Base-by-base conservation (phyloP, 345 rosid genomes). In the Salix arbutifolia region DNA sequence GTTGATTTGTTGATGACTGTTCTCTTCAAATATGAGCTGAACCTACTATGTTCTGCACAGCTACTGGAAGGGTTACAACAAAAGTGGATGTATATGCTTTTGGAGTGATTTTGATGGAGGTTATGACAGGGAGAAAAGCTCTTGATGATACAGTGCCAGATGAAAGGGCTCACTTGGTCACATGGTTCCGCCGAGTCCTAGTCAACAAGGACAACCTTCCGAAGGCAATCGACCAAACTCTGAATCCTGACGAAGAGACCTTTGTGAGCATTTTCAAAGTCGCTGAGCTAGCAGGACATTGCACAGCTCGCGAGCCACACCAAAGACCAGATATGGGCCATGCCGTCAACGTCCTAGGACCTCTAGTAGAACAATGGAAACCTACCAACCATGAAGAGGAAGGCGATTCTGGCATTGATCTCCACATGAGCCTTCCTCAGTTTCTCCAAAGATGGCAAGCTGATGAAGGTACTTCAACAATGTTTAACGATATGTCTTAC, bases 241-340 rank as follows among this genome's bases (percentile, higher is more conserved):
- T 94, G 53, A 77, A 89, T 48, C 82, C 84, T 0, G 90, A 91
- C 2, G 92, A 89, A 65, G 96, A 91, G 79, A 87, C 94, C 58
- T n/a, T 89, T 56, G 90, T 74, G 48, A 90, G 89, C 80, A 87
- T 94, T 37, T 75, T 67, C 79, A 87, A 82, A 72, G 97, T 90
- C 25, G 94, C 91, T 14, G 93, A 94, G 83, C 87, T 94, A 25
- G 97, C 98, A 13, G 97, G 94, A 37, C 95, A 94, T 46, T 94
- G 97, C 89, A 94, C 98, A 31, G 91, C 91, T 3, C 85, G 91
- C 0, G 97, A 94, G 74, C 97, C 97, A 3, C 68, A 81, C 68
- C 98, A 88, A 69, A 86, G 97, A 86, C 98, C 98, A 0, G 97
- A 92, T 81, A 92, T 94, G 92, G 96, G 97, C 19, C 95, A 92